Base-by-base conservation (phyloP, 805 yeast species). In the Sugiyamaella floridensis region DNA sequence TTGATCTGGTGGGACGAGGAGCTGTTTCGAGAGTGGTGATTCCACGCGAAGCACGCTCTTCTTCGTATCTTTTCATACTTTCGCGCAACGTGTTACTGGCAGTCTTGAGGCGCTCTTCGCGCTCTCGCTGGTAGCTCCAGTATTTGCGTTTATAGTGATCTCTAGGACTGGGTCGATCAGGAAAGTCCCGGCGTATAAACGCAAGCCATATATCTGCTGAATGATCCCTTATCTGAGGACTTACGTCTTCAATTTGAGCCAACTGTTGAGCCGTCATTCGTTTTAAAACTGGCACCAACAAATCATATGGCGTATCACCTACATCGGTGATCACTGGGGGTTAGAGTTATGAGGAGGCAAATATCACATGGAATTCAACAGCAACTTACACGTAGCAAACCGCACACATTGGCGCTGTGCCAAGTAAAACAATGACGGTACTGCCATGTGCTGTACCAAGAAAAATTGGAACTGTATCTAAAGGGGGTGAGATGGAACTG, bases 51-150 rank as follows among this genome's bases (percentile, higher is more conserved):
- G 55, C 63, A 43, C 61, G 61, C 42, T 62, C 64, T 47, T 56
- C 37, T 22, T 59, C 56, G 53, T 57, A 54, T 55, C 61, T 60
- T 34, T 58, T 55, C 56, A 66, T 66, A 43, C 61, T 62, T 19
- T 57, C 58, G 6, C 65, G 57, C 20, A 69, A 59, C 29, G 72
- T 55, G 19, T 67, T 67, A 49, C 77, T 73, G 48, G 75, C 78
- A 10, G 71, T 70, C 45, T 72, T 74, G 52, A 76, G 58, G 54
- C 72, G 78, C 2, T 72, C 73, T 49, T 77, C 74, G 48, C 75
- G 79, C 51, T 74, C 79, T 55, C 58, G 67, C 54, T 18, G 55
- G 49, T 52, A 65, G 56, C 49, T 49, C 20, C 34, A 40, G 46
- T 67, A 72, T 2, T 65, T 52, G n/a, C 58, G 49, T 7, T 68